Evolutionary conservation across 345 rosid genomes (phyloP), one percentile per base, ranked within the genome.

Genomic region (Anacardium occidentale): DNA sequence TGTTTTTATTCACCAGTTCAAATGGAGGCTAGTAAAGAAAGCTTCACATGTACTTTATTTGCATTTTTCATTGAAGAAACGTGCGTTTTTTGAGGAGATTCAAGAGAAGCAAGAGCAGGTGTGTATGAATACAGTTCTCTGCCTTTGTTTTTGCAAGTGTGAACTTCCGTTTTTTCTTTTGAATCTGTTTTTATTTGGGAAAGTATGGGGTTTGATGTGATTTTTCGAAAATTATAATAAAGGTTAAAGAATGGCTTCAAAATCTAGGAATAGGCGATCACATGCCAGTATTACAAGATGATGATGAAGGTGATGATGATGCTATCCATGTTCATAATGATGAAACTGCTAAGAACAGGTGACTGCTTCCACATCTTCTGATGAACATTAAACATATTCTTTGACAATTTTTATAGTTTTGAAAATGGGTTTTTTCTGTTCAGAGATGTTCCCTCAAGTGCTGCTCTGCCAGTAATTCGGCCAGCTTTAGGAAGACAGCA

Each of bases 231-330:
- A 73, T 79, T 82, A 75, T 74, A 78, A 87, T 78, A 83, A 91
- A 94, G 98, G 98, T 94, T 88, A 94, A 90, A 94, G 98, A 92
- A 80, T 94, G 98, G 98, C 98, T 94, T 85, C 97, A 92, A 89
- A 92, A 92, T 90, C 97, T 94, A 85, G 98, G 98, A 89, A 87
- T 94, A 51, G 98, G 95, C 78, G 98, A 94, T 72, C 87, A 90
- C 64, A 37, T 86, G 24, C 84, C 84, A 8, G 86, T 80, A 53
- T 83, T 85, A 75, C 97, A 89, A 72, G 99, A 92, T 47, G 93
- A 85, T 25, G 96, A 88, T 74, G 96, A 95, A 63, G 88, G 84
- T 71, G 96, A 87, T 58, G 98, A 95, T 42, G 99, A 87, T 67
- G 71, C 83, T 58, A 76, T 86, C 57, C 87, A 84, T 1, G 69